Base-by-base conservation (phyloP, 192 early-diverging fungal species). In the Podila clonocystis region DNA sequence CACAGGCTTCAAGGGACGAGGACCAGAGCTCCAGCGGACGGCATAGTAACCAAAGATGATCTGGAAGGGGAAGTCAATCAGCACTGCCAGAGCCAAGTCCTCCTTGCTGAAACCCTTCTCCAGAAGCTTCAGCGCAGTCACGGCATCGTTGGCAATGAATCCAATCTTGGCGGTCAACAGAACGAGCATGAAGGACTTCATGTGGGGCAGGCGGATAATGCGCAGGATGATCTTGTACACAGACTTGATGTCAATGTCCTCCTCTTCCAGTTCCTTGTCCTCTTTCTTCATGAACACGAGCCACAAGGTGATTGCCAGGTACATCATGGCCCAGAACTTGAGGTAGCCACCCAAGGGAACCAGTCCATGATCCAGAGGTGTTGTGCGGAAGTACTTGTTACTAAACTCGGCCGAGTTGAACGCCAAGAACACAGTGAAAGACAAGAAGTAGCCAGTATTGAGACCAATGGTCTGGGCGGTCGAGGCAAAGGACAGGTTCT, bases 41-140 rank as follows among this genome's bases (percentile, higher is more conserved):
- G 97, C 97, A 83, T 96, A 97, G 82, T 98, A 98, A 17, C 98
- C 98, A 88, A 99, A 97, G 67, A 98, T 84, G 50, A 99, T 91
- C 83, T 99, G 96, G 62, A 97, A 89, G 1, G 98, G 98, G 62
- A 99, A 99, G 78, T 99, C 98, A 22, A 98, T 91, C 73, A 99
- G 83, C 9, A 96, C 95, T 0, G 95, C 89, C 50, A 97, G 79
- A 2, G 97, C 97, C 84, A 99, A 85, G 70, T 98, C 96, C 83
- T 99, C 98, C 75, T 96, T 97, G 62, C 92, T 90, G 77, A 99
- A 89, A 2, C 98, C 97, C 61, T 94, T 94, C 73, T 99, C 98
- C 15, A 99, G 85, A 29, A 99, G 85, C 85, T 99, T 99, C 29
- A 99, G 84, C 20, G 91, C 94, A 2, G 97, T 97, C 7, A 98